These are phyloP conservation scores for Dothideomycetes sp. DNA, from an alignment of 2,329 filamentous ascomycete genomes.

Conservation along the genomic window DNA sequence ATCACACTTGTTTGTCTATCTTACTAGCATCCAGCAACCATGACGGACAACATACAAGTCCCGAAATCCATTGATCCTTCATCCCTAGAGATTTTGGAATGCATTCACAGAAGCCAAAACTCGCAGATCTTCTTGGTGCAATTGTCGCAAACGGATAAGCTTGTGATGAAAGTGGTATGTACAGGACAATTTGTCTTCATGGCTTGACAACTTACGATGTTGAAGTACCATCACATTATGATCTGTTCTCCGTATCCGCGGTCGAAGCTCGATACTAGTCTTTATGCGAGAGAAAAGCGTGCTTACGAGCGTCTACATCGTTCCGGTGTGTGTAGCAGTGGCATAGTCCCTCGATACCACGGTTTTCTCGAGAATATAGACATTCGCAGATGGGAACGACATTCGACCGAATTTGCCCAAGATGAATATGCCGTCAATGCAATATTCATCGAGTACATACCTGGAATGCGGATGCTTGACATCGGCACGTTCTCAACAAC, in stretches of 20 bases:
- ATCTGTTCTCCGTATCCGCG: not conserved
- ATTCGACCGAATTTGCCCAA: not conserved
- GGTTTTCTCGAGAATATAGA: not conserved
- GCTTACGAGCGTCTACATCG: not conserved
- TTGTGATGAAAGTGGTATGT: not conserved
- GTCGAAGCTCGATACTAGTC: not conserved
- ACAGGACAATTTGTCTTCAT: not conserved
- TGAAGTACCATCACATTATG: not conserved
- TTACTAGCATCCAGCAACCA: too few relatives aligned
- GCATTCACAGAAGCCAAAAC: not conserved
- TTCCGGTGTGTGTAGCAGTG: not conserved
- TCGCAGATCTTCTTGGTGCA: not conserved
- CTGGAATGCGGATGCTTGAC: not conserved
- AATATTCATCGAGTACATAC: not conserved
- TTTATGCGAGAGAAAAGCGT: not conserved
- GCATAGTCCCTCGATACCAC: not conserved
- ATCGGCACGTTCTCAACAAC: not conserved
- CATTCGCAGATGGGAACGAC: not conserved
- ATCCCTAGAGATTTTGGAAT: not conserved
- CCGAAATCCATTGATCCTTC: not conserved
- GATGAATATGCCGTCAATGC: not conserved
- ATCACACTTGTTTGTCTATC: too few relatives aligned
- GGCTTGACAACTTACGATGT: not conserved
- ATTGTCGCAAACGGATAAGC: not conserved
- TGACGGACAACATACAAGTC: not conserved